Evolutionary conservation across 192 early-diverging fungal genomes (phyloP).

Genomic region (Podila horticola): DNA sequence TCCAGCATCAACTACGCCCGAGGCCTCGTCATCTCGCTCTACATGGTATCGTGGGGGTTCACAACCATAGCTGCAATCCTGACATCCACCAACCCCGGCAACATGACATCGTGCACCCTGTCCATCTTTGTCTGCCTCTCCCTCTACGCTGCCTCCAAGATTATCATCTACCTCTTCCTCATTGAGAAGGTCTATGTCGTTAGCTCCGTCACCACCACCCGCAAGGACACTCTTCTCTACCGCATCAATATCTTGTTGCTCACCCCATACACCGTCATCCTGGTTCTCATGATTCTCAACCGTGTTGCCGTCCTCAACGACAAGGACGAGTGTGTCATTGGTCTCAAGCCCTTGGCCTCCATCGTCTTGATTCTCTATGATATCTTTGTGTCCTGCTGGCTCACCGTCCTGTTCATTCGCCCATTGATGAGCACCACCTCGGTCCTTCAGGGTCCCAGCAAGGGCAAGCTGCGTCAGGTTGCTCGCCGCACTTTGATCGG

Average conservation of each 20-base stretch:
- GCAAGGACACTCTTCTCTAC: constrained; percentile 38
- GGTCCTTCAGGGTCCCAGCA: constrained; percentile 38
- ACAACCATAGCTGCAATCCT: constrained; percentile 47
- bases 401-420: constrained; percentile 44
- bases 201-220: constrained; percentile 23
- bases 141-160: constrained; percentile 53
- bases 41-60: constrained; percentile 57
- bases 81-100: constrained; percentile 58
- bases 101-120: constrained; percentile 47
- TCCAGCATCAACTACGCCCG: constrained; percentile 56
- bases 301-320: constrained; percentile 34
- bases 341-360: constrained; percentile 33
- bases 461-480: constrained; percentile 38
- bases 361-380: constrained; percentile 42
- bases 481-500: constrained; percentile 55
- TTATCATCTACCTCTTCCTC: constrained; percentile 59
- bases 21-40: constrained; percentile 51
- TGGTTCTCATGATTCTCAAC: constrained; percentile 31
- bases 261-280: constrained; percentile 36
- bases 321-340: constrained; percentile 25
- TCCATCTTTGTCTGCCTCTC: constrained; percentile 53
- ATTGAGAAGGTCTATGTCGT: constrained; percentile 54
- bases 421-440: constrained; percentile 42
- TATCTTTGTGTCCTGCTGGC: constrained; percentile 41
- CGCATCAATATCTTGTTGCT: constrained; percentile 29